These are phyloP conservation scores for Spergularia marina DNA, from an alignment of 148 eudicot species.

Conservation along the genomic window DNA sequence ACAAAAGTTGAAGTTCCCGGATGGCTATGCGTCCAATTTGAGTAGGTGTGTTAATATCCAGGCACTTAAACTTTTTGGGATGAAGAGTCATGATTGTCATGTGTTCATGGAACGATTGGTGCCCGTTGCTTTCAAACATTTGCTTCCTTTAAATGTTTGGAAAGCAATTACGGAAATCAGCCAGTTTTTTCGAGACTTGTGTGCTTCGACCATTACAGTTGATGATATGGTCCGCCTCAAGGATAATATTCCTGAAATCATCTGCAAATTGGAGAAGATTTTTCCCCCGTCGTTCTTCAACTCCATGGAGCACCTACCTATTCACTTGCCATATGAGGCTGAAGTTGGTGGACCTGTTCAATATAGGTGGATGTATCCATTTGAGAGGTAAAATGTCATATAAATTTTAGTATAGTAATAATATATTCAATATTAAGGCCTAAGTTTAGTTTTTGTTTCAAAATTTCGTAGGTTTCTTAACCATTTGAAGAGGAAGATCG, in stretches of 20 bases:
- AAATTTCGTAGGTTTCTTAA: neutral
- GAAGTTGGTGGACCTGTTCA: constrained; percentile 10
- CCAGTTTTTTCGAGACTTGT: neutral
- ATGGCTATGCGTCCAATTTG: neutral
- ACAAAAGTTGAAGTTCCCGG: constrained; percentile 4
- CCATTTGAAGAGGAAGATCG: neutral
- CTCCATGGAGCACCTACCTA: neutral
- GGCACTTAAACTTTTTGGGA: neutral
- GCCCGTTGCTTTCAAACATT: too few species aligned
- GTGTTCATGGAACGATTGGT: too few species aligned
- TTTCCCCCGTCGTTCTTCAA: neutral
- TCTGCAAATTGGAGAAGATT: neutral
- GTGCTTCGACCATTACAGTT: neutral
- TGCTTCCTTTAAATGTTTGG: too few species aligned
- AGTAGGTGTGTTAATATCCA: neutral
- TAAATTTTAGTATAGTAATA: neutral
- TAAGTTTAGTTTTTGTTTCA: neutral
- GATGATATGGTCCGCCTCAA: neutral
- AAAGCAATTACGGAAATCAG: too few species aligned
- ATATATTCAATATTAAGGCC: too few species aligned
- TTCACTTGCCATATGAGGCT: neutral
- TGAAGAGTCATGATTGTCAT: constrained; percentile 8
- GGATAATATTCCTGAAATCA: neutral
- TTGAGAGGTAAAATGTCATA: neutral
- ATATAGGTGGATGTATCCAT: neutral